Percentiles rank a stretch among this genome's conserved stretches.
phyloP scores from a whole-genome alignment of 768 basidiomycete genomes.

The Tylopilus sp. region DNA sequence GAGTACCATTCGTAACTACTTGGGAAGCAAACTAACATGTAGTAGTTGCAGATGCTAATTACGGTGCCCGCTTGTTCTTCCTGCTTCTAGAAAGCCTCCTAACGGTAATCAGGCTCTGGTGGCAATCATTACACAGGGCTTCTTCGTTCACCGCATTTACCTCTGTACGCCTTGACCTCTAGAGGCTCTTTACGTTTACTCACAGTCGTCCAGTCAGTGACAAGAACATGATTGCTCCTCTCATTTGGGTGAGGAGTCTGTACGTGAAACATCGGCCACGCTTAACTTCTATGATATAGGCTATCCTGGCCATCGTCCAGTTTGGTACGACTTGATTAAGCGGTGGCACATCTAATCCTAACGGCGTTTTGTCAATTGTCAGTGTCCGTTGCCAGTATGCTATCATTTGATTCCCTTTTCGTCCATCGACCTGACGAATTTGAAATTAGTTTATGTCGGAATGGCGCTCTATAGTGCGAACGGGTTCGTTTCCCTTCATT shows the following conservation, averaged over 20 bases:
- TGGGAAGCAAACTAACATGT: too few species aligned
- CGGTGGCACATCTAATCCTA: too few species aligned
- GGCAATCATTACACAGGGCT: neutral
- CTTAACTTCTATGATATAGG: neutral
- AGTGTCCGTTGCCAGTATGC: neutral
- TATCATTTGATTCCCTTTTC: too few species aligned
- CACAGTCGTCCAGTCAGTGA: neutral
- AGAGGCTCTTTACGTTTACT: neutral
- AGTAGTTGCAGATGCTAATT: too few species aligned
- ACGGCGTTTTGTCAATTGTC: too few species aligned
- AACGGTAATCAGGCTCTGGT: neutral
- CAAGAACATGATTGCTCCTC: neutral
- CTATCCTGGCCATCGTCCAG: neutral
- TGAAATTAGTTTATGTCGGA: constrained; percentile 4
- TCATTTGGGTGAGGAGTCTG: constrained; percentile 1
- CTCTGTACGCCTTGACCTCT: neutral
- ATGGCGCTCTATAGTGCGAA: constrained; percentile 1
- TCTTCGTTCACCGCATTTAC: too few species aligned
- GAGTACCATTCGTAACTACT: too few species aligned
- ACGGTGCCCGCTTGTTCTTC: too few species aligned
- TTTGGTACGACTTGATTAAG: constrained; percentile 2
- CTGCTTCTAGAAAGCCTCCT: neutral
- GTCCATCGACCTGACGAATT: too few species aligned
- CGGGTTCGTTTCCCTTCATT: constrained; percentile 2
- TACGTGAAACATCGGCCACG: too few species aligned